A percentile compares a stretch with the other conserved stretches of the same genome.
Conservation (phyloP, 768 basidiomycete genomes). For the Gelatoporia subvermispora region DNA sequence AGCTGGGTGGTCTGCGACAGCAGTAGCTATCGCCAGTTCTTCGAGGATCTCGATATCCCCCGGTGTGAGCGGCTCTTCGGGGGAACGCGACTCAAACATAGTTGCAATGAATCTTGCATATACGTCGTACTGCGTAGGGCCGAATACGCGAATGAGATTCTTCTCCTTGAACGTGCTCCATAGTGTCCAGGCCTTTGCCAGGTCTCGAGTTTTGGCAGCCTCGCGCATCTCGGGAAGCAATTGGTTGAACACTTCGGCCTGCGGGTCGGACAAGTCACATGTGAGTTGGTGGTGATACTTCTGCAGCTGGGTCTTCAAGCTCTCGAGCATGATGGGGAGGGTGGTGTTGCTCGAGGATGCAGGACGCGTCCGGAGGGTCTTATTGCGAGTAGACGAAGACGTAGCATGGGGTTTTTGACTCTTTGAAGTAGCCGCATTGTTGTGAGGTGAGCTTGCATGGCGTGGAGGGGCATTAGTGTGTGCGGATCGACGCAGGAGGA, state of each 20-base stretch:
- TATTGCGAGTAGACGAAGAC: no score
- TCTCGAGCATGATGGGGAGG: constrained; percentile 3
- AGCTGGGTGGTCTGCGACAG: constrained; percentile 36
- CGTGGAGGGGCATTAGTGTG: neutral
- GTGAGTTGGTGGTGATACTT: constrained; percentile 2
- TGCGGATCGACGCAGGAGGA: constrained; percentile 16
- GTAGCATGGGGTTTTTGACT: no score
- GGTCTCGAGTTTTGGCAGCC: constrained; percentile 33
- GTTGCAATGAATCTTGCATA: constrained; percentile 34
- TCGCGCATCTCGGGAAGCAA: constrained; percentile 33
- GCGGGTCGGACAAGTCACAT: constrained; percentile 4
- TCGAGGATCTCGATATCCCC: constrained; percentile 29
- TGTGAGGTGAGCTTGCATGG: constrained; percentile 2
- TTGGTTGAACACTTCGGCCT: constrained; percentile 32
- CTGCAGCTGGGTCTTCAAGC: constrained; percentile 7
- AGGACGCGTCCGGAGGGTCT: no score
- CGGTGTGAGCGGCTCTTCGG: constrained; percentile 13
- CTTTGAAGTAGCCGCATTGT: neutral
- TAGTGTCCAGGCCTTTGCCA: constrained; percentile 21
- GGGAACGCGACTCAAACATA: constrained; percentile 4
- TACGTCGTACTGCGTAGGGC: constrained; percentile 33
- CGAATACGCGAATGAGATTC: constrained; percentile 42
- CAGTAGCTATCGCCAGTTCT: constrained; percentile 47
- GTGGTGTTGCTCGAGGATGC: no score
- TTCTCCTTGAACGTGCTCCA: constrained; percentile 43